Evolutionary conservation across 2,329 filamentous ascomycete species (phyloP), one percentile per base, ranked within the genome.

Genomic region (Drechslerella stenobrocha): DNA sequence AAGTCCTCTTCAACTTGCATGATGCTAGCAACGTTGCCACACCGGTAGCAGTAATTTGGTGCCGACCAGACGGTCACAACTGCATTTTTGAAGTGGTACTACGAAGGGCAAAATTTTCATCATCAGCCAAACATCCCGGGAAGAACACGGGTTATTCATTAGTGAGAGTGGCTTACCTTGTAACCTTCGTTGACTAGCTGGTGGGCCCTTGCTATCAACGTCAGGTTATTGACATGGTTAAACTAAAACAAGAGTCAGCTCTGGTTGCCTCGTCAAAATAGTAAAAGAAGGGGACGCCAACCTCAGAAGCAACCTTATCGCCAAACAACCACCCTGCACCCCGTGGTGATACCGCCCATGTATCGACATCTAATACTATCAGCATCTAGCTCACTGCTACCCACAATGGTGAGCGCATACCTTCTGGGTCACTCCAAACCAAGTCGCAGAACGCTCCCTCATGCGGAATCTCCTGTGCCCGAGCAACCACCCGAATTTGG

Each of bases 31-130:
- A 88, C 79, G 65, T 80, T 84, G 50, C 78, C 78, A 65, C 78
- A 79, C 46, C 78, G 76, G 70, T 79, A 79, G 72, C 78, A 79
- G 72, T 79, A 79, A 67, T 79, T 79, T 13, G 78, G 78, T 20
- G 78, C 78, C 22, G 77, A 79, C 82, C 85, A 88, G 22, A 88
- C 85, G 1, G 85, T 88, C 15, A 96, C 91, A 40, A 96, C 91
- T 9, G 95, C 95, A 76, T 96, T 89, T 55, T 87, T 83, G 78
- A 97, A 97, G 76, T 97, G 92, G 76, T 95, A 97, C 84, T 89
- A 59, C 30, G 5, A n/a, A n/a, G 5, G 28, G 11, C 28, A 11
- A 30, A 30, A 30, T 30, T 30, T 30, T 30, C n/a, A n/a, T n/a
- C n/a, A n/a, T n/a, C n/a, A n/a, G n/a, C n/a, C n/a, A n/a, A n/a